phyloP scores from a whole-genome alignment of 257 asterid species.

The Solanum neorickii region DNA sequence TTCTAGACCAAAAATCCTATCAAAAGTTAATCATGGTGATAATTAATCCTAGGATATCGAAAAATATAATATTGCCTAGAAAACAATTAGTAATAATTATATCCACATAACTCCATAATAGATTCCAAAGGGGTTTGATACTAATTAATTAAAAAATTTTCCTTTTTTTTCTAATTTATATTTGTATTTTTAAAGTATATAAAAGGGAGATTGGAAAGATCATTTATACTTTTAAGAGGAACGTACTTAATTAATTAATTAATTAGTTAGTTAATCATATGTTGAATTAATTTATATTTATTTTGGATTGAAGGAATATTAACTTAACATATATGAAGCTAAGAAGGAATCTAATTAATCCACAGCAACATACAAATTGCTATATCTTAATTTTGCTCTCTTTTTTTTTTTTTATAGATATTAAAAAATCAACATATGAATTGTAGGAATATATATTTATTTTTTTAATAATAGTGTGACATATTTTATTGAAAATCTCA shows the following conservation, averaged over 20 bases:
- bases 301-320: background rate
- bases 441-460: background rate
- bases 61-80: background rate
- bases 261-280: background rate
- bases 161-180: background rate
- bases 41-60: background rate
- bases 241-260: background rate
- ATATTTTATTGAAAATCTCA: background rate
- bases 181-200: background rate
- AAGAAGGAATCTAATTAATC: background rate
- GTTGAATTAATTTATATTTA: background rate
- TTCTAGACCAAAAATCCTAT: too few species aligned
- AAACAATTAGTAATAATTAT: background rate
- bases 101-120: background rate
- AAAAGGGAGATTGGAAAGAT: background rate
- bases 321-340: background rate
- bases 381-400: too few species aligned
- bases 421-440: background rate
- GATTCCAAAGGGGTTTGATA: background rate
- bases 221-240: background rate
- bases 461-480: background rate
- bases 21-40: too few species aligned
- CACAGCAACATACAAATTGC: background rate
- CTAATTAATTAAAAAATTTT: background rate
- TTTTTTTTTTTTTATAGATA: background rate